Conservation (phyloP, 2,329 filamentous ascomycete species). For the Verticillium albo-atrum region DNA sequence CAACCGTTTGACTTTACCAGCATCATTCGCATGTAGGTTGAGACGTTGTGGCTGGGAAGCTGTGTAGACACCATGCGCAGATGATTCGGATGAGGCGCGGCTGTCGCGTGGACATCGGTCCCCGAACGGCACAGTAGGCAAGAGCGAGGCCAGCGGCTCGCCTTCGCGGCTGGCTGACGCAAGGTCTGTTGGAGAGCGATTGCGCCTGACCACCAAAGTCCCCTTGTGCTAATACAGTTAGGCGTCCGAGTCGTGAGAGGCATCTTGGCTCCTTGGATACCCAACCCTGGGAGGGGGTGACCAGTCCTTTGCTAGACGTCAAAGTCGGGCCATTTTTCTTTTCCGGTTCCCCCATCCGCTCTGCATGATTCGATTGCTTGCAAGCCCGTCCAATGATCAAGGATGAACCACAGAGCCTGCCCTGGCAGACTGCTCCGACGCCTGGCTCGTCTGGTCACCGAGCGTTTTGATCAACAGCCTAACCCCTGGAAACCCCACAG, state of each 20-base stretch:
- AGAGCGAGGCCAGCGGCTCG: background rate
- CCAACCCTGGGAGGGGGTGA: background rate
- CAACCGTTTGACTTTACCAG: background rate
- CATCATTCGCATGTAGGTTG: background rate
- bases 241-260: background rate
- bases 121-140: background rate
- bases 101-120: background rate
- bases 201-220: background rate
- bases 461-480: background rate
- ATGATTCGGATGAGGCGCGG: background rate
- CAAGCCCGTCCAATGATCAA: background rate
- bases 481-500: background rate
- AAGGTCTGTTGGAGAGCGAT: background rate
- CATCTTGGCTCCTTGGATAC: background rate
- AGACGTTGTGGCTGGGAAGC: background rate
- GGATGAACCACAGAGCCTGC: background rate
- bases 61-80: background rate
- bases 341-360: background rate
- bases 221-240: background rate
- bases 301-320: background rate
- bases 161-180: background rate
- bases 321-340: background rate
- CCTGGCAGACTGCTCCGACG: no score
- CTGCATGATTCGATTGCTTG: background rate
- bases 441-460: background rate